Conservation (phyloP, 192 early-diverging fungal genomes). For the Lobosporangium transversale region DNA sequence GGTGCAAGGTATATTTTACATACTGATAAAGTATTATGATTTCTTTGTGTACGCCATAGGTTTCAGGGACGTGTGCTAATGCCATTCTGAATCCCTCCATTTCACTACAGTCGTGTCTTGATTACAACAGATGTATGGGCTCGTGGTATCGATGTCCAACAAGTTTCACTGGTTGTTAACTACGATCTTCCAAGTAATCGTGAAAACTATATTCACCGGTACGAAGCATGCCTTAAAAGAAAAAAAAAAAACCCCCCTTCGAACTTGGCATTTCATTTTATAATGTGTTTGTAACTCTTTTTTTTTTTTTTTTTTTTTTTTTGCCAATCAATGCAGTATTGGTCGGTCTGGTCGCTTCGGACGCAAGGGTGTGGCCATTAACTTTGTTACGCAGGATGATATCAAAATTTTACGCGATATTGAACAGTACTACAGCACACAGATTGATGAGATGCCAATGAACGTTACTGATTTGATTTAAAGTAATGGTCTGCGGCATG, state of each 20-base stretch:
- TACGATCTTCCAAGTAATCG: slow-evolving; percentile 96
- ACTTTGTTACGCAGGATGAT: slow-evolving; percentile 98
- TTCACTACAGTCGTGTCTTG: slow-evolving; percentile 85
- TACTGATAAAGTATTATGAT: no score
- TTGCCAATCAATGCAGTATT: slow-evolving; percentile 60
- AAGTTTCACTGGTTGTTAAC: slow-evolving; percentile 96
- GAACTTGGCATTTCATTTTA: no score
- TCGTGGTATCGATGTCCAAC: slow-evolving; percentile 99
- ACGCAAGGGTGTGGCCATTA: slow-evolving; percentile 98
- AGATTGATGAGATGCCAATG: slow-evolving; percentile 97
- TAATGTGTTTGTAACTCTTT: not conserved
- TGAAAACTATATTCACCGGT: slow-evolving; percentile 97
- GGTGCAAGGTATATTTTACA: slow-evolving; percentile 69
- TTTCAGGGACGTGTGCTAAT: no score
- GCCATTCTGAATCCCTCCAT: no score
- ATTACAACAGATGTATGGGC: slow-evolving; percentile 99
- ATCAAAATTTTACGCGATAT: slow-evolving; percentile 94
- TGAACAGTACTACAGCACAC: slow-evolving; percentile 97
- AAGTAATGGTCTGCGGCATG: not conserved
- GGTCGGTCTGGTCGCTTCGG: slow-evolving; percentile 98
- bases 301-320: not conserved
- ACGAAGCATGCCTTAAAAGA: no score
- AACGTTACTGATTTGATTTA: slow-evolving; percentile 66
- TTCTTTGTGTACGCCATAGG: no score
- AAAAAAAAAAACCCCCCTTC: no score